Evolutionary conservation across 495 filamentous ascomycete genomes (phyloP).

Genomic region (Lasiosphaeriaceae sp.): DNA sequence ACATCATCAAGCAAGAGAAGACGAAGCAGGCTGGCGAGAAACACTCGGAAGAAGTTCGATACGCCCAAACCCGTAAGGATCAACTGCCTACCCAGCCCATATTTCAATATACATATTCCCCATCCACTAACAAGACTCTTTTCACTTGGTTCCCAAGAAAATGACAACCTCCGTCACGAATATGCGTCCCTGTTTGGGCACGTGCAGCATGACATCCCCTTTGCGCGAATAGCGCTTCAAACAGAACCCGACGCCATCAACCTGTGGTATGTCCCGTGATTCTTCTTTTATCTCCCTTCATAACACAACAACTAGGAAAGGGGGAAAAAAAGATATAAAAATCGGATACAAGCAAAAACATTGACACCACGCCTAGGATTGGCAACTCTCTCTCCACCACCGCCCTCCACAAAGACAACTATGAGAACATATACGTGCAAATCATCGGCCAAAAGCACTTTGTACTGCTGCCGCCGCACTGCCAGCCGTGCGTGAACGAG

Average conservation of each 20-base stretch:
- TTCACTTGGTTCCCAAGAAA: no score
- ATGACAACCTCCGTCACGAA: constrained; percentile 71
- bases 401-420: constrained; percentile 71
- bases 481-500: constrained; percentile 61
- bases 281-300: no score
- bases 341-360: no score
- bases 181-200: constrained; percentile 55
- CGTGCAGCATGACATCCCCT: constrained; percentile 56
- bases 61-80: constrained; percentile 54
- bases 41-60: constrained; percentile 36
- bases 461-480: constrained; percentile 62
- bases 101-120: not conserved
- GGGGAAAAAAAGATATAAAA: no score
- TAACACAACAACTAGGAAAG: no score
- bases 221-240: constrained; percentile 61
- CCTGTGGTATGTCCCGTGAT: constrained; percentile 49
- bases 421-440: constrained; percentile 79
- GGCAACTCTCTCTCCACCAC: constrained; percentile 62
- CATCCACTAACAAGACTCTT: not conserved
- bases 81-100: no score
- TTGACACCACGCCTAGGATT: constrained; percentile 36
- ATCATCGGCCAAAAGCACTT: constrained; percentile 67
- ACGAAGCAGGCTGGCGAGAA: not conserved
- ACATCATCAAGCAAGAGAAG: constrained; percentile 39
- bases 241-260: constrained; percentile 66